These are phyloP conservation scores for Trichothecium roseum DNA, from an alignment of 2,329 filamentous ascomycete species.

Conservation along the genomic window DNA sequence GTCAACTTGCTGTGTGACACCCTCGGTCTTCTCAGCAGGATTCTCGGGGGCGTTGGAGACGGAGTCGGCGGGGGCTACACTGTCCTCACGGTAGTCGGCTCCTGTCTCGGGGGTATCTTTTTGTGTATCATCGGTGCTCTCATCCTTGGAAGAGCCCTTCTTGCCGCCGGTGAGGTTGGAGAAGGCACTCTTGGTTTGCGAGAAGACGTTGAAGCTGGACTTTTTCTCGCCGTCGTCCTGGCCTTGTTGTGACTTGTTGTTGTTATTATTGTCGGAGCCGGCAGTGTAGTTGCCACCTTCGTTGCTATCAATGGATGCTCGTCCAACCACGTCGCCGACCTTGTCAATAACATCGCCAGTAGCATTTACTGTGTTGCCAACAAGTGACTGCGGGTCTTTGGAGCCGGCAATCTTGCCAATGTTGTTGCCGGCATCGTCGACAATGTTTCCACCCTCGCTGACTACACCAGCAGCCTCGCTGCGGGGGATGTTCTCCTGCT, in stretches of 20 bases:
- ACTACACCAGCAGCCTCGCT: slow-evolving; percentile 28
- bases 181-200: slow-evolving; percentile 16
- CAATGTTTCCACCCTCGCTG: slow-evolving; percentile 32
- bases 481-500: slow-evolving; percentile 17
- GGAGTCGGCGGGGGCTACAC: slow-evolving; percentile 1
- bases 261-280: slow-evolving; percentile 16
- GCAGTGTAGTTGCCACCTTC: slow-evolving; percentile 30
- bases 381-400: slow-evolving; percentile 26
- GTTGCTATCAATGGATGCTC: slow-evolving; percentile 24
- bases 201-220: slow-evolving; percentile 16
- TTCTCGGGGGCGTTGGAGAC: slow-evolving; percentile 5
- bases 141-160: not conserved
- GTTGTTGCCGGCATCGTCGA: slow-evolving; percentile 31
- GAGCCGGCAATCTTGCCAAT: slow-evolving; percentile 31
- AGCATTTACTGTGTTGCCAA: slow-evolving; percentile 27
- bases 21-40: slow-evolving; percentile 7
- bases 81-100: not conserved
- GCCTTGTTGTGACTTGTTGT: slow-evolving; percentile 9
- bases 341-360: slow-evolving; percentile 22
- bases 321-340: slow-evolving; percentile 30
- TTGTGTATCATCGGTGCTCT: not conserved
- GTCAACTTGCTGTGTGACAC: slow-evolving; percentile 3
- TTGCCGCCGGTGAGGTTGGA: slow-evolving; percentile 6
- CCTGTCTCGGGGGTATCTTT: not conserved
- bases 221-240: slow-evolving; percentile 16